Base-by-base conservation (phyloP, 1,284 basidiomycete genomes). In the Austroboletus niveus region DNA sequence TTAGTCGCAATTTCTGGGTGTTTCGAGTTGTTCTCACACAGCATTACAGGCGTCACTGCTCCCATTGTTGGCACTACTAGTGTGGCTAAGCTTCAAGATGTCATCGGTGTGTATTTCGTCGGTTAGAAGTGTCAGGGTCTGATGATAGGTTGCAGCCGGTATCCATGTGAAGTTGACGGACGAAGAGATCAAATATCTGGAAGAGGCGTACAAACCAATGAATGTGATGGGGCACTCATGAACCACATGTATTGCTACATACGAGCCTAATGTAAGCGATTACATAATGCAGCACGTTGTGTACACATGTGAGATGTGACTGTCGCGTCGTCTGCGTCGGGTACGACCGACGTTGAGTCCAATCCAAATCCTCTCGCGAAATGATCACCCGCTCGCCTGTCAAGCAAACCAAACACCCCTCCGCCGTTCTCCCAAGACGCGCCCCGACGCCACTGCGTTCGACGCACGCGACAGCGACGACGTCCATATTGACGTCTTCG, bases 41-140 rank as follows among this genome's bases (percentile, higher is more conserved):
- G 24, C 24, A 15, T 32, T 30, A 12, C 34, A 69, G 66, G 55
- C 17, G 72, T 79, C n/a, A 69, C 69, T 14, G 76, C 76, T 15
- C 77, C 78, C 17, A 75, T 79, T 42, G 68, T 79, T 11, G 78
- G 77, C 12, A 73, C 74, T 8, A 80, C 76, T 2, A 77, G 65
- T 47, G 55, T 80, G n/a, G 59, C 71, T 43, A 78, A 79, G 56
- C 64, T 78, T 5, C 63, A 67, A 49, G 76, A 79, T 35, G 64
- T 75, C 48, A 66, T 78, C 24, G 73, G 74, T 72, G 38, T 31
- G 69, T 60, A 22, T 11, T 49, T 7, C 11, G 30, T 11, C 35
- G 17, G 8, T 10, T 29, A 39, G 24, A 1, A 29, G 7, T 30
- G 22, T 3, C n/a, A n/a, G 36, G 22, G 35, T 27, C 47, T 57